Percentiles rank a stretch among this genome's conserved stretches.
phyloP scores from a whole-genome alignment of 257 asterid species.

The Agastache rugosa region DNA sequence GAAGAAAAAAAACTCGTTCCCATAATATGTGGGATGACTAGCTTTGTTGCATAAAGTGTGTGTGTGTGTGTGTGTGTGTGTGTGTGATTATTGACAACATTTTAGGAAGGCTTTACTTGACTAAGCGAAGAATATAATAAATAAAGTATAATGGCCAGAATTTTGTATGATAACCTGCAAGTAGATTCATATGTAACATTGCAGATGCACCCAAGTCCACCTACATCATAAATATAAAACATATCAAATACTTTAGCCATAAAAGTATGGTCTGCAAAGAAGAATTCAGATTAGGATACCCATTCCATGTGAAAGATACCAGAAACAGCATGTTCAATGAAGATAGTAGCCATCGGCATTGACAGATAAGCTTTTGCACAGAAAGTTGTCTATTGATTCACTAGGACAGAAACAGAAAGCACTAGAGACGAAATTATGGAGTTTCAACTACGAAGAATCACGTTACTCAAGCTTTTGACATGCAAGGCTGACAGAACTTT shows the following conservation, averaged over 20 bases:
- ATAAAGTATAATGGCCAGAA: constrained; percentile 28
- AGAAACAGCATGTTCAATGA: constrained; percentile 29
- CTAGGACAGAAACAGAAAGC: constrained; percentile 3
- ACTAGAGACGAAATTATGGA: neutral
- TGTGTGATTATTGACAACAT: neutral
- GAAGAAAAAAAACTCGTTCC: neutral
- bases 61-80: neutral
- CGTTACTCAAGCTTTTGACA: constrained; percentile 6
- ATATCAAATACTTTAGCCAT: constrained; percentile 20
- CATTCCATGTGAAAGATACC: neutral
- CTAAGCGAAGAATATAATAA: constrained; percentile 21
- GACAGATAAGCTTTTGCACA: constrained; percentile 14
- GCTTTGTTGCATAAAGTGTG: constrained; percentile 2
- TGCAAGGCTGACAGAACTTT: constrained; percentile 1
- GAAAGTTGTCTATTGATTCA: constrained; percentile 19
- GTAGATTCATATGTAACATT: constrained; percentile 73
- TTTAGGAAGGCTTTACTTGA: constrained; percentile 23
- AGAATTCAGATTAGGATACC: neutral
- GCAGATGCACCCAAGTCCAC: constrained; percentile 97
- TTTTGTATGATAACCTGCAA: constrained; percentile 67
- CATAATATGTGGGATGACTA: neutral
- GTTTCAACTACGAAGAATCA: constrained; percentile 19
- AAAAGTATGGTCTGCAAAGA: constrained; percentile 20
- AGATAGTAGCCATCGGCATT: neutral
- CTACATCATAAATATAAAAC: constrained; percentile 46